phyloP scores from a whole-genome alignment of 2,329 filamentous ascomycete species.

The Emericellopsis atlantica region DNA sequence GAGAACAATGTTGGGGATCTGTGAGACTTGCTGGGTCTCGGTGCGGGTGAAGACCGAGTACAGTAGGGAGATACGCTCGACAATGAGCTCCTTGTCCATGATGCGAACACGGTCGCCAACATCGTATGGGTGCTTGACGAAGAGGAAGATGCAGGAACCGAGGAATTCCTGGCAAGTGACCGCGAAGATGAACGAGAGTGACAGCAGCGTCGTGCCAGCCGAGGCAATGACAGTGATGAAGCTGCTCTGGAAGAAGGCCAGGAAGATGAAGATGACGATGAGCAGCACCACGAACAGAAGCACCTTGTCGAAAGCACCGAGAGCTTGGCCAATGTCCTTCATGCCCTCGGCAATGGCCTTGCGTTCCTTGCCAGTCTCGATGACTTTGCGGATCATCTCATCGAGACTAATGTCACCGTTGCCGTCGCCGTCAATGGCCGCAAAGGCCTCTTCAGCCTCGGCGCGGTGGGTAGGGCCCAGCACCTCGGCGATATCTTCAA shows the following conservation, averaged over 20 bases:
- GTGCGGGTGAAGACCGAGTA: constrained; percentile 87
- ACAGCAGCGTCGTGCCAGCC: constrained; percentile 82
- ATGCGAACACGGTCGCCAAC: constrained; percentile 92
- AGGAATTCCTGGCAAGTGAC: constrained; percentile 87
- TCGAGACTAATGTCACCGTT: constrained; percentile 94
- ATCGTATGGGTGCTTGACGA: constrained; percentile 96
- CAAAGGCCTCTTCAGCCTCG: constrained; percentile 80
- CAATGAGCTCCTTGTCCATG: constrained; percentile 53
- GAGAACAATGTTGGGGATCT: constrained; percentile 80
- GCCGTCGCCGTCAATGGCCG: constrained; percentile 66
- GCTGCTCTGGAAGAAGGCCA: constrained; percentile 72
- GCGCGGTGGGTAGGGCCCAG: constrained; percentile 61
- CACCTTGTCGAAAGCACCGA: constrained; percentile 80
- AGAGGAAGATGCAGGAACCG: constrained; percentile 97
- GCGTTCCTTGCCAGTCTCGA: constrained; percentile 72
- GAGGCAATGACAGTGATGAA: constrained; percentile 80
- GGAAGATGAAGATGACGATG: constrained; percentile 71
- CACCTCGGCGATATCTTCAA: constrained; percentile 79
- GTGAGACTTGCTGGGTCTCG: constrained; percentile 63
- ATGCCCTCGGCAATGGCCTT: constrained; percentile 86
- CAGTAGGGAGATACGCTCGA: constrained; percentile 88
- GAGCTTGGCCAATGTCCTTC: constrained; percentile 94
- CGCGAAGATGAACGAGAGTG: constrained; percentile 92
- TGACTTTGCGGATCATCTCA: constrained; percentile 83
- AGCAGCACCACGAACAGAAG: constrained; percentile 71